phyloP scores from a whole-genome alignment of 768 basidiomycete genomes.

The Suillus sp. region DNA sequence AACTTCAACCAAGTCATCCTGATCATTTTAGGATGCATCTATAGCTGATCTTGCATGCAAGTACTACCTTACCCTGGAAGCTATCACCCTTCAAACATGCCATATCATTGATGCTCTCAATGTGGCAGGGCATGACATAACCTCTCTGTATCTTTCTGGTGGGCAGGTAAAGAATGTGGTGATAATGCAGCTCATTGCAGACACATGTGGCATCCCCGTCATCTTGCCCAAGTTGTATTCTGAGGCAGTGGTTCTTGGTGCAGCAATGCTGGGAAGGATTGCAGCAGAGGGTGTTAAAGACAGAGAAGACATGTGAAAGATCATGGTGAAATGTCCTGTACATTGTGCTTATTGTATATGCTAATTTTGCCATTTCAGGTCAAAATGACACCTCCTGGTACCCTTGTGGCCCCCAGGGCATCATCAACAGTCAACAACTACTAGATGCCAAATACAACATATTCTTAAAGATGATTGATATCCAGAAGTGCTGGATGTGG shows the following conservation, averaged over 20 bases:
- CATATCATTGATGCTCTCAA: slow-evolving; percentile 95
- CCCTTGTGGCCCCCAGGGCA: slow-evolving; percentile 65
- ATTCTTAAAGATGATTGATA: slow-evolving; percentile 84
- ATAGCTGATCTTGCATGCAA: slow-evolving; percentile 84
- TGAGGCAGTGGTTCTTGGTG: slow-evolving; percentile 87
- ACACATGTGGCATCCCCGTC: slow-evolving; percentile 80
- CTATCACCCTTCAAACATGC: slow-evolving; percentile 91
- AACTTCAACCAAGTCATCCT: slow-evolving; percentile 1
- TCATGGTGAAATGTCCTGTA: slow-evolving; percentile 65
- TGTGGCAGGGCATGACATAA: slow-evolving; percentile 77
- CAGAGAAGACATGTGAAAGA: slow-evolving; percentile 78
- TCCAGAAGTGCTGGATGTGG: slow-evolving; percentile 85
- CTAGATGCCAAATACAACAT: slow-evolving; percentile 93
- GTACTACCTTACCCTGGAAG: slow-evolving; percentile 89
- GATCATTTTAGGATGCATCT: slow-evolving; percentile 54
- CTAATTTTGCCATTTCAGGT: slow-evolving; percentile 48
- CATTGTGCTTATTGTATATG: not conserved
- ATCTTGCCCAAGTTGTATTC: slow-evolving; percentile 76
- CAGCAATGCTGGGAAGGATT: slow-evolving; percentile 91
- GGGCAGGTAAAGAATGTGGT: slow-evolving; percentile 89
- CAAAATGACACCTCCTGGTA: slow-evolving; percentile 90
- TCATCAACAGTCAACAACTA: slow-evolving; percentile 66
- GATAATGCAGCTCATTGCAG: slow-evolving; percentile 88
- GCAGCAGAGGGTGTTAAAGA: slow-evolving; percentile 65
- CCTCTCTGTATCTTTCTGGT: slow-evolving; percentile 88